A percentile compares a stretch with the other conserved stretches of the same genome.
These are phyloP conservation scores for Penicillium dipodomyicola DNA, from an alignment of 495 filamentous ascomycete species.

Conservation along the genomic window DNA sequence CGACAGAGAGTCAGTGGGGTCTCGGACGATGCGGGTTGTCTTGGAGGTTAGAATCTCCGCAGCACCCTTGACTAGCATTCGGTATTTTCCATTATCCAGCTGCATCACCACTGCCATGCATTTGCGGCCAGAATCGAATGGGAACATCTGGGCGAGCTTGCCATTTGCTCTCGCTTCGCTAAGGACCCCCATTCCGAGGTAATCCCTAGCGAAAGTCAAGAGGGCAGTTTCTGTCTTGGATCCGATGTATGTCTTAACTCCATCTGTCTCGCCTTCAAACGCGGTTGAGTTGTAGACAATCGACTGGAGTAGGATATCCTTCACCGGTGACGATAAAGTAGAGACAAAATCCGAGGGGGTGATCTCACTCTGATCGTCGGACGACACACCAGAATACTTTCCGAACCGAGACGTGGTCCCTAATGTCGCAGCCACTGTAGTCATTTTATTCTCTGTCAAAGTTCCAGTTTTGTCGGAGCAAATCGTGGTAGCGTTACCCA, in stretches of 20 bases:
- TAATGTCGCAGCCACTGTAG: constrained; percentile 74
- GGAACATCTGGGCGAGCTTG: constrained; percentile 68
- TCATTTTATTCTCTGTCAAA: constrained; percentile 92
- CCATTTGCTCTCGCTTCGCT: constrained; percentile 68
- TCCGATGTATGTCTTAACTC: constrained; percentile 67
- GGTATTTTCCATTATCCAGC: constrained; percentile 60
- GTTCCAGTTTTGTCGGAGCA: constrained; percentile 98
- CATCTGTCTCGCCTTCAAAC: constrained; percentile 76
- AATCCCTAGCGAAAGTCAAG: constrained; percentile 68
- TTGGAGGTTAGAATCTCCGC: constrained; percentile 78
- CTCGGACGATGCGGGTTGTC: constrained; percentile 66
- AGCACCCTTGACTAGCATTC: constrained; percentile 84
- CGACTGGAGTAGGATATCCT: constrained; percentile 66
- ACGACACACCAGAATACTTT: constrained; percentile 44
- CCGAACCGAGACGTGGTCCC: constrained; percentile 67
- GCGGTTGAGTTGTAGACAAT: constrained; percentile 86
- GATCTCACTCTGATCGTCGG: constrained; percentile 36
- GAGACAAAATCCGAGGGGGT: constrained; percentile 59
- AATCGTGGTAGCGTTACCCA: constrained; percentile 95
- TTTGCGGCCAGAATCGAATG: constrained; percentile 83
- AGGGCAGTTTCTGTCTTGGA: constrained; percentile 91
- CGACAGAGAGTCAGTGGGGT: constrained; percentile 62
- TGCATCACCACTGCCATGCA: constrained; percentile 84
- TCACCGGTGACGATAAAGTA: constrained; percentile 55
- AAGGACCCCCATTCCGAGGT: constrained; percentile 72